phyloP scores from a whole-genome alignment of 352 stramenopile genomes.

The Globisporangium rhizosaccharum region DNA sequence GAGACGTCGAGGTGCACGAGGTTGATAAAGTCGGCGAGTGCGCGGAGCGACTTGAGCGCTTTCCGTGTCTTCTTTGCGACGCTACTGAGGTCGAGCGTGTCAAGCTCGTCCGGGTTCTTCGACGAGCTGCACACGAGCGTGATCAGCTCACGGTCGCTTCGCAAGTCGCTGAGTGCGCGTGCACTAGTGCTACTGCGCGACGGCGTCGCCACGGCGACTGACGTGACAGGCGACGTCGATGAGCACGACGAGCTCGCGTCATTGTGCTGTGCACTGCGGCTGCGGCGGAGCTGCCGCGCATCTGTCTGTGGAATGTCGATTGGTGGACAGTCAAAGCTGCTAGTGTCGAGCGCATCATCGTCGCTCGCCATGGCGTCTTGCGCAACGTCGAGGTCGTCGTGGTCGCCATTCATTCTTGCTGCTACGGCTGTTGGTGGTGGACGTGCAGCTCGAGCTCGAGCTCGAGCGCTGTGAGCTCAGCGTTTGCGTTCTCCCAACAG shows the following conservation, averaged over 20 bases:
- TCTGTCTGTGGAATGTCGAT: constrained; percentile 7
- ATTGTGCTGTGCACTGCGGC: neutral
- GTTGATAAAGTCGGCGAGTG: constrained; percentile 38
- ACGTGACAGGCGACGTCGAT: neutral
- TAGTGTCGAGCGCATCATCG: too few species aligned
- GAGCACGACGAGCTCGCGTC: constrained; percentile 3
- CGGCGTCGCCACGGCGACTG: neutral
- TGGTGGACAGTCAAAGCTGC: neutral
- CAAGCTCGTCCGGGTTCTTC: constrained; percentile 19
- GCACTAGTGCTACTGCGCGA: constrained; percentile 11
- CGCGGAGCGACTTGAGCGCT: constrained; percentile 52
- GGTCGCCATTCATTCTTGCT: neutral
- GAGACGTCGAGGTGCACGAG: constrained; percentile 54
- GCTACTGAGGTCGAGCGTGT: constrained; percentile 41
- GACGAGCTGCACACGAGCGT: constrained; percentile 24
- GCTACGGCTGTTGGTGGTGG: neutral
- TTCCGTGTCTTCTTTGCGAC: constrained; percentile 42
- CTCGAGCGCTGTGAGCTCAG: too few species aligned
- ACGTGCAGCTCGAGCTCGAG: too few species aligned
- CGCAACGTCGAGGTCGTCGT: neutral
- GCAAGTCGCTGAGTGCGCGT: constrained; percentile 23
- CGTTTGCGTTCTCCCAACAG: too few species aligned
- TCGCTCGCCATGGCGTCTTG: too few species aligned
- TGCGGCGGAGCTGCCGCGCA: neutral
- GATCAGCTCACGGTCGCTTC: constrained; percentile 37